A percentile compares a stretch with the other conserved stretches of the same genome.
Evolutionary conservation across 1,284 basidiomycete genomes (phyloP).

Genomic region (Ceratobasidium sp.): DNA sequence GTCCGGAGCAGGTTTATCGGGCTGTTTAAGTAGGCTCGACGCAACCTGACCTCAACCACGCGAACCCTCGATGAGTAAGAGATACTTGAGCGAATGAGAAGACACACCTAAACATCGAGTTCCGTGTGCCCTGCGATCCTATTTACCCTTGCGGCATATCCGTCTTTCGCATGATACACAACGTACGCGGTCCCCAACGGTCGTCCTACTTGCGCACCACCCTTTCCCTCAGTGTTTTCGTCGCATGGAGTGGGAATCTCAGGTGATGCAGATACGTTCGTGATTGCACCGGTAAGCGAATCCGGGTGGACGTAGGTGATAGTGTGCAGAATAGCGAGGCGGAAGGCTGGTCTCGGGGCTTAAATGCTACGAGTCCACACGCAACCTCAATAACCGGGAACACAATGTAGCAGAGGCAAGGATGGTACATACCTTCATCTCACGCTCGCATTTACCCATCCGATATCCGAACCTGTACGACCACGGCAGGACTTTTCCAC

Average conservation of each 20-base stretch:
- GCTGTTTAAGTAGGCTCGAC: constrained; percentile 3
- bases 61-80: too few relatives aligned
- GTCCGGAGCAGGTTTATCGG: constrained; percentile 58
- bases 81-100: too few relatives aligned
- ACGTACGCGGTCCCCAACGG: constrained; percentile 37
- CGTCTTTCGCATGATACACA: constrained; percentile 65
- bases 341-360: constrained; percentile 17
- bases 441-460: constrained; percentile 40
- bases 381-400: background rate
- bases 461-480: constrained; percentile 83
- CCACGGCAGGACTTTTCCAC: constrained; percentile 91
- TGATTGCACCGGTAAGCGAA: constrained; percentile 20
- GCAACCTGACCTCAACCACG: too few relatives aligned
- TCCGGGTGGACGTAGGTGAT: constrained; percentile 23
- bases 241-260: constrained; percentile 22
- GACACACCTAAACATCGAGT: constrained; percentile 75
- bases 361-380: too few relatives aligned
- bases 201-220: background rate
- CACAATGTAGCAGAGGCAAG: background rate
- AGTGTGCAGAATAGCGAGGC: constrained; percentile 25
- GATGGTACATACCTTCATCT: background rate
- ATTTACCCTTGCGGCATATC: constrained; percentile 80
- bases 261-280: constrained; percentile 7
- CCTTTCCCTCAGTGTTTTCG: background rate
- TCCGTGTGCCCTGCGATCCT: constrained; percentile 86